Conservation (phyloP, 2,329 filamentous ascomycete genomes). For the Ambrosiella xylebori region DNA sequence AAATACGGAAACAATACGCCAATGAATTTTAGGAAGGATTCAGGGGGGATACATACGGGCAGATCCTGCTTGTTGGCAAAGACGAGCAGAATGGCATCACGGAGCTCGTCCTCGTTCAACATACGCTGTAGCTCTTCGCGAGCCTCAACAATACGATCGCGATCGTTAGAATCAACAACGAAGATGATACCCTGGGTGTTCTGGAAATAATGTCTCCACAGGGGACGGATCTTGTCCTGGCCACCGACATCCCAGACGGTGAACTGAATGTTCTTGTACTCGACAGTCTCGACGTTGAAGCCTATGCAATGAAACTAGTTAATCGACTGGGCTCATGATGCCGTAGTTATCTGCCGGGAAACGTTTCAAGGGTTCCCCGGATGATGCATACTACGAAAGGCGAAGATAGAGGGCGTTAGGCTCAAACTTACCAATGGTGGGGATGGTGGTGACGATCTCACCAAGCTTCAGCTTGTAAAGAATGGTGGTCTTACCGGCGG, state of each 20-base stretch:
- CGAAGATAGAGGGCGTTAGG: neutral
- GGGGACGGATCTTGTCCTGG: slow-evolving; percentile 98
- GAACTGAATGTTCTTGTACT: slow-evolving; percentile 99
- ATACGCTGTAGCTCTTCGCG: slow-evolving; percentile 93
- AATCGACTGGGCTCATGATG: neutral
- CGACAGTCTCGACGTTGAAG: slow-evolving; percentile 99
- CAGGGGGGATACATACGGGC: slow-evolving; percentile 46
- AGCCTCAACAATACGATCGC: slow-evolving; percentile 93
- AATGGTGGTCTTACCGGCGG: slow-evolving; percentile 99
- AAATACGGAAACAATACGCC: neutral
- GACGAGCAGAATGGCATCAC: slow-evolving; percentile 88
- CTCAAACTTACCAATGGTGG: slow-evolving; percentile 65
- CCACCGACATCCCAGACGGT: slow-evolving; percentile 99
- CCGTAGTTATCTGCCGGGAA: neutral
- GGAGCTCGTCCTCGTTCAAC: slow-evolving; percentile 97
- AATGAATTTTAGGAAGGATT: neutral
- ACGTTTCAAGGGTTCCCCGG: neutral
- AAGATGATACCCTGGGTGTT: slow-evolving; percentile 99
- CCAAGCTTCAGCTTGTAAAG: slow-evolving; percentile 99
- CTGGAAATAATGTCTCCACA: slow-evolving; percentile 99
- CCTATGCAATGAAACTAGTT: slow-evolving; percentile 30
- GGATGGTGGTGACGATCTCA: slow-evolving; percentile 97
- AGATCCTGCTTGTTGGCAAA: slow-evolving; percentile 99
- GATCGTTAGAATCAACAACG: slow-evolving; percentile 98
- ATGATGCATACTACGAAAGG: neutral